Conservation (phyloP, 1,284 basidiomycete genomes). For the Rhodotorula sp. region DNA sequence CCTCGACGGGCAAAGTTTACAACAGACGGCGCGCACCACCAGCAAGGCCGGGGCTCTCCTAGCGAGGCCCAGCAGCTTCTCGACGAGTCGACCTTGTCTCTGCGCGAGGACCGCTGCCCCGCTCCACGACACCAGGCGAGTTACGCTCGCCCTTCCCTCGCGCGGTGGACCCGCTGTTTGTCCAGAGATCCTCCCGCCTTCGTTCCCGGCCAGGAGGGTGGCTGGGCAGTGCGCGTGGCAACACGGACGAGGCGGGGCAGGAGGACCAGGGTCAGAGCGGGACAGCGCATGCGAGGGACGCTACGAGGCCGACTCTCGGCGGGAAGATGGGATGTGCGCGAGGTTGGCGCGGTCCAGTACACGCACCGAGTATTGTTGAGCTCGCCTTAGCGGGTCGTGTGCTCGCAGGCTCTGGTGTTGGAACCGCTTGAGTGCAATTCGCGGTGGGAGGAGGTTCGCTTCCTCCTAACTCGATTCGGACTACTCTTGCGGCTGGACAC, state of each 20-base stretch:
- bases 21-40: slow-evolving; percentile 32
- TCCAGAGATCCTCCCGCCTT: slow-evolving; percentile 9
- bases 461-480: slow-evolving; percentile 30
- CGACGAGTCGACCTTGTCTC: background rate
- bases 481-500: slow-evolving; percentile 26
- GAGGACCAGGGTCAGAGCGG: background rate
- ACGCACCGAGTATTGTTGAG: background rate
- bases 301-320: background rate
- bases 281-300: background rate
- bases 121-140: background rate
- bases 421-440: slow-evolving; percentile 26
- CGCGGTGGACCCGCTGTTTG: background rate
- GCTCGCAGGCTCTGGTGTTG: background rate
- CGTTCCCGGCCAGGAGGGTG: background rate
- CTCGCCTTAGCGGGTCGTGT: background rate
- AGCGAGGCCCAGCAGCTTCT: too few species aligned
- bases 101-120: slow-evolving; percentile 16
- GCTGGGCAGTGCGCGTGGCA: background rate
- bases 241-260: background rate
- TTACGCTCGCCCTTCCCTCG: background rate
- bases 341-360: slow-evolving; percentile 19
- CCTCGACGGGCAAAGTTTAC: slow-evolving; percentile 17
- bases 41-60: slow-evolving; percentile 8
- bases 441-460: background rate
- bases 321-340: slow-evolving; percentile 19